Conservation (phyloP, 2,329 filamentous ascomycete genomes). For the Clonostachys solani region DNA sequence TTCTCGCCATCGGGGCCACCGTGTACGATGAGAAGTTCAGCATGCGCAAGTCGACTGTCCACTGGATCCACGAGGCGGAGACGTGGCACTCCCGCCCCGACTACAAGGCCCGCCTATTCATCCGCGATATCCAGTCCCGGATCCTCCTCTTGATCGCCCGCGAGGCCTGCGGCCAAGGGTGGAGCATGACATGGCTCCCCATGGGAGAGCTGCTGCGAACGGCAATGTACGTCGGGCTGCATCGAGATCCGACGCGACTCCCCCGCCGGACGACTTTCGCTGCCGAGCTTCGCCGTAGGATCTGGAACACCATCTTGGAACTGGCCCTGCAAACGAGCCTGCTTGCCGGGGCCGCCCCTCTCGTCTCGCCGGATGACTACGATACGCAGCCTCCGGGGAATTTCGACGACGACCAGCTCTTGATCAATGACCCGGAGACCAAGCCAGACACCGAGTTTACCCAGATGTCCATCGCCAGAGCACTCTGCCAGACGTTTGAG, state of each 20-base stretch:
- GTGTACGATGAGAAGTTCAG: constrained; percentile 45
- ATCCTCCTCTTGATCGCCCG: constrained; percentile 38
- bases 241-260: constrained; percentile 38
- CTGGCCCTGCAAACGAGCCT: constrained; percentile 38
- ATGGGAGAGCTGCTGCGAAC: constrained; percentile 36
- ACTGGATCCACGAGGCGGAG: constrained; percentile 54
- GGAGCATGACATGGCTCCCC: constrained; percentile 43
- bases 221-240: constrained; percentile 45
- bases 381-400: constrained; percentile 44
- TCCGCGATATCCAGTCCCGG: constrained; percentile 45
- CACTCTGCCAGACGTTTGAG: constrained; percentile 34
- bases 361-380: constrained; percentile 38
- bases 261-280: constrained; percentile 25
- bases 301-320: constrained; percentile 51
- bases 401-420: constrained; percentile 41
- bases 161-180: constrained; percentile 28
- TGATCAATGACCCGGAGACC: constrained; percentile 15
- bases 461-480: constrained; percentile 31
- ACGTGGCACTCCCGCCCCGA: constrained; percentile 48
- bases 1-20: constrained; percentile 51
- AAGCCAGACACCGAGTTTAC: constrained; percentile 30
- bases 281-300: constrained; percentile 41
- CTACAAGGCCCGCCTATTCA: constrained; percentile 44
- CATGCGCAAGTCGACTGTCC: constrained; percentile 40
- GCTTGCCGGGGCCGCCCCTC: constrained; percentile 36